Conservation (phyloP, 257 asterid genomes). For the Nicotiana otophora region DNA sequence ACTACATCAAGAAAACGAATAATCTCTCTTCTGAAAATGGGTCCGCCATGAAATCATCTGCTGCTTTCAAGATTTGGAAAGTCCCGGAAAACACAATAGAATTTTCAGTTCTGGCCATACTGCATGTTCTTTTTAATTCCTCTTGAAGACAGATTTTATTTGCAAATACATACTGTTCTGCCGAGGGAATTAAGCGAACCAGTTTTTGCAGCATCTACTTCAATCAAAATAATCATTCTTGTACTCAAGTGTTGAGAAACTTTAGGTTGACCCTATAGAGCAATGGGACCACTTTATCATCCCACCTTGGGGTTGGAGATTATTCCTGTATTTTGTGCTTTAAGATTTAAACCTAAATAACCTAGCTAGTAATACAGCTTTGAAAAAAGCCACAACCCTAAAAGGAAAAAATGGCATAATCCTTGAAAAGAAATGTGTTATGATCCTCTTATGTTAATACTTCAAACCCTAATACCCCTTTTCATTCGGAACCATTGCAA, state of each 20-base stretch:
- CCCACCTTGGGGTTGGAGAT: background rate
- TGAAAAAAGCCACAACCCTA: background rate
- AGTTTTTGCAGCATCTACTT: background rate
- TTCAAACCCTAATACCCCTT: background rate
- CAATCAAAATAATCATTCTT: background rate
- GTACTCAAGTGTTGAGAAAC: conserved; percentile 10
- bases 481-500: background rate
- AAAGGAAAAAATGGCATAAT: background rate
- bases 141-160: background rate
- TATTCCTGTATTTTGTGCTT: background rate
- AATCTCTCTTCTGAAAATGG: background rate
- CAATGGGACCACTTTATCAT: conserved; percentile 4
- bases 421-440: background rate
- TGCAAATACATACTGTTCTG: background rate
- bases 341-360: background rate
- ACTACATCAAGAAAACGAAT: background rate
- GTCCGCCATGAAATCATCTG: background rate
- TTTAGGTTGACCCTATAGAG: conserved; percentile 12
- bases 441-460: background rate
- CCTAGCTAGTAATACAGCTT: background rate
- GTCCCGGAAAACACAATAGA: background rate
- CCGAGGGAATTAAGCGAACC: too few species aligned
- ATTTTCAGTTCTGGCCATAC: background rate
- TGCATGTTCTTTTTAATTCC: conserved; percentile 1
- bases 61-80: background rate